Percentiles rank a stretch among this genome's conserved stretches.
Evolutionary conservation across 345 rosid species (phyloP).

Genomic region (Clarkia xantiana): DNA sequence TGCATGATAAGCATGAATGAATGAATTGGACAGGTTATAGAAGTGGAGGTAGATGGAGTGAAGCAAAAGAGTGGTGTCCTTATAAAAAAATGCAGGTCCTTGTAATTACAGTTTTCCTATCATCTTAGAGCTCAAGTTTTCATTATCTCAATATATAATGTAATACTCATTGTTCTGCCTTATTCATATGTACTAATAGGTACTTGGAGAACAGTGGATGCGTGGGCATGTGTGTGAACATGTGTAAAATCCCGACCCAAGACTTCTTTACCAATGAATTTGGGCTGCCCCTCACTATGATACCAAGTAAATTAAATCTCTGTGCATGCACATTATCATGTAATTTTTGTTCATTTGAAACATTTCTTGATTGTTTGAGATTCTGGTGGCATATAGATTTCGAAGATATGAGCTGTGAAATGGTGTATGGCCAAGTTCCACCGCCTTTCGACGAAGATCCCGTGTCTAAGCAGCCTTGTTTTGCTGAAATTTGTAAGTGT

Average conservation of each 20-base stretch:
- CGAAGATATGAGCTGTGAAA: slow-evolving; percentile 96
- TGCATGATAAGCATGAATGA: background rate
- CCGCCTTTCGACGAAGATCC: slow-evolving; percentile 68
- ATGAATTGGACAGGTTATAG: slow-evolving; percentile 36
- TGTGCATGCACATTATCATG: too few relatives aligned
- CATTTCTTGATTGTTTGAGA: background rate
- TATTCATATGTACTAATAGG: slow-evolving; percentile 24
- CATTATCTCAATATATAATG: background rate
- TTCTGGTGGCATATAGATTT: slow-evolving; percentile 37
- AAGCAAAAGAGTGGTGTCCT: slow-evolving; percentile 89
- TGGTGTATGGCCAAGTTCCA: slow-evolving; percentile 85
- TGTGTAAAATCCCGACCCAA: slow-evolving; percentile 95
- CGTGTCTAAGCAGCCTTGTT: slow-evolving; percentile 47
- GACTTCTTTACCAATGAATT: slow-evolving; percentile 98
- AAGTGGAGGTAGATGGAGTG: slow-evolving; percentile 73
- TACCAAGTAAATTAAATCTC: slow-evolving; percentile 48
- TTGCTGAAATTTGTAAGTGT: slow-evolving; percentile 43
- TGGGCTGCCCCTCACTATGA: slow-evolving; percentile 93
- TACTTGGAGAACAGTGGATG: slow-evolving; percentile 96
- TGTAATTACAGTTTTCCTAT: slow-evolving; percentile 10
- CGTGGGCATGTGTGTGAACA: slow-evolving; percentile 93
- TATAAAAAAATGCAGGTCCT: slow-evolving; percentile 67
- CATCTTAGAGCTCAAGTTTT: background rate
- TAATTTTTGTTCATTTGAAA: background rate
- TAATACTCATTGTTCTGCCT: slow-evolving; percentile 7